Evolutionary conservation across 768 basidiomycete species (phyloP).

Genomic region (Mycena sanguinolenta): DNA sequence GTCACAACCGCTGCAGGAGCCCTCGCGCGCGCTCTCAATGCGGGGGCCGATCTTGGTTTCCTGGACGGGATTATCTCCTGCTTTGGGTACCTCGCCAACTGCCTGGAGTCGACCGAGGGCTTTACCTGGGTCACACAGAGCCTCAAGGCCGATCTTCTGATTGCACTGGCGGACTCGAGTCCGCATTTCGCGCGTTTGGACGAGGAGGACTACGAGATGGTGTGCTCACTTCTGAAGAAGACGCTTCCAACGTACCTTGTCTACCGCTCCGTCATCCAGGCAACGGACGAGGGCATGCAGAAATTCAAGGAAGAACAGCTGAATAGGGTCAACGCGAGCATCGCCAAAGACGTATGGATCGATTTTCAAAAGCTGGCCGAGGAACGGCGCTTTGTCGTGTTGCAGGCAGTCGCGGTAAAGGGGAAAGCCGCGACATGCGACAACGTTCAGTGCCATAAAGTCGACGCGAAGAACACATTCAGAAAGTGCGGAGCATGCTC

Average conservation of each 20-base stretch:
- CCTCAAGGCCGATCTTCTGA: slow-evolving; percentile 48
- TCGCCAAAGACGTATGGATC: slow-evolving; percentile 43
- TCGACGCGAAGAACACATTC: slow-evolving; percentile 50
- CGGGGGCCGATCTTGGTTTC: slow-evolving; percentile 34
- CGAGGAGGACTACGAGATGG: slow-evolving; percentile 48
- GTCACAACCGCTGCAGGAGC: slow-evolving; percentile 48
- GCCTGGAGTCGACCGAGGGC: slow-evolving; percentile 52
- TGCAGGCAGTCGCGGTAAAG: slow-evolving; percentile 44
- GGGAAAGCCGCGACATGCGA: slow-evolving; percentile 51
- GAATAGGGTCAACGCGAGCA: slow-evolving; percentile 37
- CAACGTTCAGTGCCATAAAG: slow-evolving; percentile 54
- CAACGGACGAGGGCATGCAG: slow-evolving; percentile 45
- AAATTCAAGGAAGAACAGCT: slow-evolving; percentile 40
- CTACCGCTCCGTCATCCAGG: slow-evolving; percentile 52
- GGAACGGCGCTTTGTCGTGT: slow-evolving; percentile 42
- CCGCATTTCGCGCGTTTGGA: slow-evolving; percentile 44
- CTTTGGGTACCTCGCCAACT: slow-evolving; percentile 51
- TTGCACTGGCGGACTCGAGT: slow-evolving; percentile 46
- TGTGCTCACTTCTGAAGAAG: slow-evolving; percentile 42
- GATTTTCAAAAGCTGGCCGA: slow-evolving; percentile 44
- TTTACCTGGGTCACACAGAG: slow-evolving; percentile 53
- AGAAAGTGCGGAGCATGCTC: slow-evolving; percentile 50
- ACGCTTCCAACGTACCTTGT: slow-evolving; percentile 53
- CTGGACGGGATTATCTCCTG: slow-evolving; percentile 45
- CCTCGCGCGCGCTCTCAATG: slow-evolving; percentile 41